Evolutionary conservation across 331 rosid species (phyloP).

Genomic region (Cucumis variabilis): DNA sequence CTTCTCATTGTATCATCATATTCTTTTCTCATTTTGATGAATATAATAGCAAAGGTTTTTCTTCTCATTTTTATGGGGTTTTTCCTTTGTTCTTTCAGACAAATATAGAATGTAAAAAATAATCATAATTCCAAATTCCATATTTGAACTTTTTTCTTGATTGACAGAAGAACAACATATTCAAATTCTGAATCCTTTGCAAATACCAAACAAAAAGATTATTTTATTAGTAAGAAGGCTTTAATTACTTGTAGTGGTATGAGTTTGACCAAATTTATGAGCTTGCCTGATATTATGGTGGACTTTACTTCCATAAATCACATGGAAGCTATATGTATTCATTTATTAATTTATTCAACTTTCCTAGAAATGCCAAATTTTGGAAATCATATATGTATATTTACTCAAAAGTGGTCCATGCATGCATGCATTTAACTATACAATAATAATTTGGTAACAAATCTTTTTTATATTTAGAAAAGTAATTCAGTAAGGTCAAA

Average conservation of each 20-base stretch:
- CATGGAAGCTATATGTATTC: not conserved
- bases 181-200: too few species aligned
- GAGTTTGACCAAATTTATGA: constrained; percentile 16
- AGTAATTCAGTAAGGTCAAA: not conserved
- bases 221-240: not conserved
- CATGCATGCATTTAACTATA: constrained; percentile 3
- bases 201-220: too few species aligned
- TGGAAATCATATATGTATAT: not conserved
- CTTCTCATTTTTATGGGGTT: too few species aligned
- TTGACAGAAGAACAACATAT: too few species aligned
- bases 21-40: too few species aligned
- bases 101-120: too few species aligned
- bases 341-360: too few species aligned
- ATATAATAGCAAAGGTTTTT: too few species aligned
- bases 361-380: not conserved
- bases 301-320: not conserved
- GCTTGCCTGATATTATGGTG: not conserved
- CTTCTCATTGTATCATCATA: too few species aligned
- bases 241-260: not conserved
- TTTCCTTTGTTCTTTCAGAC: too few species aligned
- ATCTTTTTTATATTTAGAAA: not conserved
- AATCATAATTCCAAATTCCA: too few species aligned
- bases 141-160: too few species aligned
- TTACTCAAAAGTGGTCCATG: constrained; percentile 5
- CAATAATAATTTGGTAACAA: not conserved